Evolutionary conservation across 306 rosid genomes (phyloP), one percentile per base, ranked within the genome.

Genomic region (Benincasa hispida): DNA sequence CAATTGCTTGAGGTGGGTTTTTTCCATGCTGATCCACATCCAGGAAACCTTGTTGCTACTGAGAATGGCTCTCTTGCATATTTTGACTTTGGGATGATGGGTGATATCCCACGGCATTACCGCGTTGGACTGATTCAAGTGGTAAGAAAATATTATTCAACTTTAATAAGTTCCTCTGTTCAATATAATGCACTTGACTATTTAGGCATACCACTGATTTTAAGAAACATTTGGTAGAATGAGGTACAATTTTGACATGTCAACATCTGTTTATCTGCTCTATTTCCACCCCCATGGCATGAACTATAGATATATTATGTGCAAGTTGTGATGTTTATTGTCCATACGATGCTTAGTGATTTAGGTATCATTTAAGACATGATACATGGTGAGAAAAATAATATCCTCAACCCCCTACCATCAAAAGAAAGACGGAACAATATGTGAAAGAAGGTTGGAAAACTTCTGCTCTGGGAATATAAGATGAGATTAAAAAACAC

Each of bases 1-100:
- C 99, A 94, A 78, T 78, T 94, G 87, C 97, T 94, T 69, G 99
- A 92, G 87, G 92, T 84, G 74, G 99, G 97, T 37, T 90, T 79
- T 81, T 94, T 92, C 82, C 99, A 94, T 86, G 99, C 99, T 30
- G 99, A 92, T 79, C 99, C 99, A 57, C 99, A 92, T 90, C 99
- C 99, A 4, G 99, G 99, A 80, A 94, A 94, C 85, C 96, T 94
- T 75, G 99, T 94, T 78, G 97, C 97, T 13, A 81, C 82, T 27
- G 80, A 81, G 27, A 84, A 84, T 78, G 99, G 97, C 60, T 81
- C 90, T 67, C 93, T 94, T 80, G 96, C 93, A 45, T 92, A 94
- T 85, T 94, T 92, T 84, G 96, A 94, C 85, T 94, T 94, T 77
- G 99, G 99, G 85, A 94, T 94, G 99, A 91, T 90, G 95, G 99